Base-by-base conservation (phyloP, 192 early-diverging fungal genomes). In the Coemansia sp. region DNA sequence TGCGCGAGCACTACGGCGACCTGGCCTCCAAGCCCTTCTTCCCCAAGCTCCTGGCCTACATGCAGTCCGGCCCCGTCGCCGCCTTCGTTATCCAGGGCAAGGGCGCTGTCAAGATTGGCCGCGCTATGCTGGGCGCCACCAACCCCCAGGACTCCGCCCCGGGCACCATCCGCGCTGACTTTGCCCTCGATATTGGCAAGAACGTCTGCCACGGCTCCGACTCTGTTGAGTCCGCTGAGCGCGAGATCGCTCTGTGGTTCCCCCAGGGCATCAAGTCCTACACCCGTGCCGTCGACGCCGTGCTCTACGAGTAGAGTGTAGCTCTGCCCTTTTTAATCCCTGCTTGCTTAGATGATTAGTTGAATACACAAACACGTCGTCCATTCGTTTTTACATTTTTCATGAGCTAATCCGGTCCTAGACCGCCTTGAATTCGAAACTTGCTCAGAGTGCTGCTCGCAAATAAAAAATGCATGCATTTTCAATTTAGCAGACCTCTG, bases 161-260 rank as follows among this genome's bases (percentile, higher is more conserved):
- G 53, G 94, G 94, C 56, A 93, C 94, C 71, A 96, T 96, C 82
- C 93, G 94, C 81, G 94, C 91, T 56, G 94, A 96, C 85, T 96
- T 86, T 73, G 84, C 85, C 77, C 85, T 94, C 53, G 90, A 93
- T 52, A 87, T 82, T 47, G 87, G 87, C 30, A 80, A 81, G 65
- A 96, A 96, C 87, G 82, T 94, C 62, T 91, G 89, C 87, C 93
- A 96, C 81, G 93, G 93, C 56, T 91, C 89, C 45, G 93, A 96
- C 85, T 70, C 86, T 25, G 88, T 90, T 57, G 92, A 93, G 81
- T 81, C 80, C 61, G 93, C 93, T 44, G 85, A 95, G 83, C 87
- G 86, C 79, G 92, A 93, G 67, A 92, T 95, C 57, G 83, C 70
- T 39, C 76, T 93, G 73, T 90, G 91, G 91, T 93, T 93, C 85